phyloP scores from a whole-genome alignment of 1,284 basidiomycete genomes.

The Ceratobasidium sp. region DNA sequence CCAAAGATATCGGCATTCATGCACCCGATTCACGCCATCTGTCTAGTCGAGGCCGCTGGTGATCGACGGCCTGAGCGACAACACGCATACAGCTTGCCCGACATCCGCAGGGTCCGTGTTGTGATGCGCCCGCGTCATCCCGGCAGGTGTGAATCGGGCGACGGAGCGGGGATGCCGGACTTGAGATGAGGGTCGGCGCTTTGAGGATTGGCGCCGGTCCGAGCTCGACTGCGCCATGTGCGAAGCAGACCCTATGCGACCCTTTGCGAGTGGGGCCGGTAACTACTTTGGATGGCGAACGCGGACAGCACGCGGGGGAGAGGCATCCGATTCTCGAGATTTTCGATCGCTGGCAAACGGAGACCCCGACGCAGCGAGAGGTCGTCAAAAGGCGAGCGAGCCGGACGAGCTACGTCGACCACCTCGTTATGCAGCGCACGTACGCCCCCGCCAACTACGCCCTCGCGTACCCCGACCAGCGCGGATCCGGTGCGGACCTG shows the following conservation, averaged over 20 bases:
- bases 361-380: conserved; percentile 42
- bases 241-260: no score
- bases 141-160: no score
- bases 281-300: conserved; percentile 15
- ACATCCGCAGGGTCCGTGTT: not conserved
- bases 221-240: no score
- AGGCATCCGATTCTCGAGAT: not conserved
- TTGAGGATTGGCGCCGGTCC: no score
- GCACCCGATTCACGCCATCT: no score
- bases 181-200: not conserved
- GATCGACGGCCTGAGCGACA: no score
- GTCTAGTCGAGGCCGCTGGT: no score
- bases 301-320: conserved; percentile 14
- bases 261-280: conserved; percentile 13
- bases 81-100: no score
- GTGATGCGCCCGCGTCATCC: not conserved
- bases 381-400: conserved; percentile 7
- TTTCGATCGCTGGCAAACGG: conserved; percentile 34
- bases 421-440: conserved; percentile 4
- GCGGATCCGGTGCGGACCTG: conserved; percentile 10
- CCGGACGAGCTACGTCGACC: conserved; percentile 9
- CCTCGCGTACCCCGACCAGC: conserved; percentile 34
- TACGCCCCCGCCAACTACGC: conserved; percentile 38
- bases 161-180: not conserved
- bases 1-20: no score